Base-by-base conservation (phyloP, 371 early-diverging fungal genomes). In the Dinochytrium kinnereticum region DNA sequence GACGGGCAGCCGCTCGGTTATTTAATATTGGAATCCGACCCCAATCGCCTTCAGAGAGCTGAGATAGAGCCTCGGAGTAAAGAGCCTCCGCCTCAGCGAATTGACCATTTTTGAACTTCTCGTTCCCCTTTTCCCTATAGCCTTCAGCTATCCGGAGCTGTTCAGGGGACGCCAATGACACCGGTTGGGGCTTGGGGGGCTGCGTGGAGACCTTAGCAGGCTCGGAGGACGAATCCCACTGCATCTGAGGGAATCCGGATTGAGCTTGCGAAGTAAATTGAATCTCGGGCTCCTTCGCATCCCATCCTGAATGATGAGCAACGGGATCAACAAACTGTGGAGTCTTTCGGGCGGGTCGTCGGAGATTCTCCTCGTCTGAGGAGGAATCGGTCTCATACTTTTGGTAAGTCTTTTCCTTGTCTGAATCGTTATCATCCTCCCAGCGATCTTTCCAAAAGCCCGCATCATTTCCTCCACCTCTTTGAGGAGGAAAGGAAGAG, bases 1-100 rank as follows among this genome's bases (percentile, higher is more conserved):
- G 80, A 2, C 89, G 79, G 0, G 93, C 88, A 0, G 93, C 90
- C 0, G 98, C 96, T n/a, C 96, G 91, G 81, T 98, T 97, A 81
- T 95, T 96, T 78, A 81, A 86, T 21, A 95, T 76, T 0, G 91
- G 65, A 2, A 91, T 83, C n/a, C 90, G 73, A 26, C 71, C 64
- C 53, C 49, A 26, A 30, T 73, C 77, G 33, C 21, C 53, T 13
- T 68, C 7, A 0, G 83, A 83, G 2, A 84, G 74, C 15, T 55
- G 66, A 15, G 24, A 68, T 15, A 96, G 87, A 0, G 96, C 95
- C 17, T 75, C 76, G 0, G 89, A 87, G 81, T 98, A 98, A 17
- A 84, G 80, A 5, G 75, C 76, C 50, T 91, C 92, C 0, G 98
- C 95, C 10, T 92, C 93, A 31, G 84, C 90, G 82, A 89, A 96